phyloP scores from a whole-genome alignment of 345 rosid genomes.

The Camelina sativa region DNA sequence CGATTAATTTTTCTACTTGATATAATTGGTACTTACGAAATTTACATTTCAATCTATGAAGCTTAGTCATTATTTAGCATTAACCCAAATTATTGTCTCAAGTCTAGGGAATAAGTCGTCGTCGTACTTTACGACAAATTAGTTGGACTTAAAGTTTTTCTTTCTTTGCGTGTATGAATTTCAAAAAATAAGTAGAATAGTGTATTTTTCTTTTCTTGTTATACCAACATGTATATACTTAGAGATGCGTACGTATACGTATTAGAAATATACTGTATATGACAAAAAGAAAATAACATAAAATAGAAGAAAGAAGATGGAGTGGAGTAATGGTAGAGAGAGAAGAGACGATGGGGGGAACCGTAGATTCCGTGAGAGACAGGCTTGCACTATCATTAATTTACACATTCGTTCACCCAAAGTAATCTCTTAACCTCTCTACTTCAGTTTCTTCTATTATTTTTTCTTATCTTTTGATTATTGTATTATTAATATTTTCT shows the following conservation, averaged over 20 bases:
- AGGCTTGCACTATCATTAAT: slow-evolving; percentile 55
- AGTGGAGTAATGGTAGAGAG: slow-evolving; percentile 46
- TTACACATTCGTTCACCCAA: slow-evolving; percentile 21
- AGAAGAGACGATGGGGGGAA: slow-evolving; percentile 41
- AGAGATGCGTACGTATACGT: slow-evolving; percentile 38
- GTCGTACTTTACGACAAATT: slow-evolving; percentile 34
- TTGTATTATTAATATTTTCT: not conserved
- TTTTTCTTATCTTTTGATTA: not conserved
- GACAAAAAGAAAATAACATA: not conserved
- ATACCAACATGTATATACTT: slow-evolving; percentile 27
- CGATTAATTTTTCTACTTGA: not conserved
- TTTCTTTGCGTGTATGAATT: not conserved
- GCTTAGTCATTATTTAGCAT: slow-evolving; percentile 18
- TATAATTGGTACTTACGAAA: not conserved
- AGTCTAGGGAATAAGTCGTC: slow-evolving; percentile 29
- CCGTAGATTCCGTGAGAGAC: slow-evolving; percentile 59
- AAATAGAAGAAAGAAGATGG: slow-evolving; percentile 19
- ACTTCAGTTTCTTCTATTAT: not conserved
- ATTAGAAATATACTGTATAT: slow-evolving; percentile 15
- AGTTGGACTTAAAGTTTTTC: slow-evolving; percentile 38
- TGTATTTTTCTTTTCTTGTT: not conserved
- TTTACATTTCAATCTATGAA: slow-evolving; percentile 7
- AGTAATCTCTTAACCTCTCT: slow-evolving; percentile 24
- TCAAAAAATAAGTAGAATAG: slow-evolving; percentile 1
- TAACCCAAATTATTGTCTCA: slow-evolving; percentile 9